phyloP scores from a whole-genome alignment of 208 protist species.

The Wallacemonas sp. region DNA sequence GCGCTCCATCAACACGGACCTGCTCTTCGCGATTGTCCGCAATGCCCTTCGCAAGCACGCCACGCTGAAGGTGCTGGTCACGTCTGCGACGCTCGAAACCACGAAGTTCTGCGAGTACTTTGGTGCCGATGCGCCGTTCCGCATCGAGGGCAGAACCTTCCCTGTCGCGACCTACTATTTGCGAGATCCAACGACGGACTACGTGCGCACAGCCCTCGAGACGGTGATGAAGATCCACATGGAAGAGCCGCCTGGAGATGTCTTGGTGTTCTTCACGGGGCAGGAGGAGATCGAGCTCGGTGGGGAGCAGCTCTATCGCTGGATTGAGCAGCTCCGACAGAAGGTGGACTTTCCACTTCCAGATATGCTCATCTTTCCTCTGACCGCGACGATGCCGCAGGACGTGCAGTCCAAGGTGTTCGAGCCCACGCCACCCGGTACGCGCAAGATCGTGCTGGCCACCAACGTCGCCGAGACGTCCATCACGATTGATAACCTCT shows the following conservation, averaged over 20 bases:
- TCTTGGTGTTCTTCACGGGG: slow-evolving; percentile 99
- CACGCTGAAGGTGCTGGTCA: slow-evolving; percentile 98
- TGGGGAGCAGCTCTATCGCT: slow-evolving; percentile 95
- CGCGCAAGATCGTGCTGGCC: slow-evolving; percentile 97
- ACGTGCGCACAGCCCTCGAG: slow-evolving; percentile 96
- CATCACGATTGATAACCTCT: slow-evolving; percentile 99
- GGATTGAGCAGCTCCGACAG: slow-evolving; percentile 79
- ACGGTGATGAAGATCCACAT: slow-evolving; percentile 99
- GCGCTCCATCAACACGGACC: slow-evolving; percentile 98
- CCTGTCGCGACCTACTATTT: slow-evolving; percentile 97
- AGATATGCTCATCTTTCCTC: slow-evolving; percentile 96
- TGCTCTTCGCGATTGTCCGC: slow-evolving; percentile 99
- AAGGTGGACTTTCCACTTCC: slow-evolving; percentile 64
- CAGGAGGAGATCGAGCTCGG: slow-evolving; percentile 99
- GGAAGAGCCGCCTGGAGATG: slow-evolving; percentile 97
- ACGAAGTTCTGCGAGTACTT: slow-evolving; percentile 99
- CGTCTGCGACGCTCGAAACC: slow-evolving; percentile 98
- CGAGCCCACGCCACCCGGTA: slow-evolving; percentile 92
- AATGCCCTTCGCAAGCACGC: slow-evolving; percentile 83
- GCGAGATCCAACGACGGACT: slow-evolving; percentile 93
- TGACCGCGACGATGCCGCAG: slow-evolving; percentile 98
- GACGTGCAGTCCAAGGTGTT: slow-evolving; percentile 99
- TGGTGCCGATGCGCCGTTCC: slow-evolving; percentile 94
- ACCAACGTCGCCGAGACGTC: slow-evolving; percentile 99
- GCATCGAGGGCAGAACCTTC: slow-evolving; percentile 98